Evolutionary conservation across 2,329 filamentous ascomycete genomes (phyloP).

Genomic region (Diaporthe ampelina): DNA sequence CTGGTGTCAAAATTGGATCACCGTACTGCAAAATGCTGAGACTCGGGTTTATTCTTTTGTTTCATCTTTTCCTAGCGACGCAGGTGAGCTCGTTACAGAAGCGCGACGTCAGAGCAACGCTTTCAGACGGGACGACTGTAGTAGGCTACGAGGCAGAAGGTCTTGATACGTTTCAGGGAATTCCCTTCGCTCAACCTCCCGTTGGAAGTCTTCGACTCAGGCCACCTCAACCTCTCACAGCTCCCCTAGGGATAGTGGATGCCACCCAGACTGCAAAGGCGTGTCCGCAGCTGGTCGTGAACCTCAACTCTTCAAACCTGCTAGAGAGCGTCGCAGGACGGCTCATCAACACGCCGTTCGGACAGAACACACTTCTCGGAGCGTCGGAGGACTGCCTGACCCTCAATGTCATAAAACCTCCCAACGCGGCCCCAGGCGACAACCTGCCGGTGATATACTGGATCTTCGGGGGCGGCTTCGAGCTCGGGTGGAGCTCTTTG

Average conservation of each 20-base stretch:
- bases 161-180: constrained; percentile 28
- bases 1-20: not conserved
- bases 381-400: constrained; percentile 67
- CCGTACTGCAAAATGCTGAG: not conserved
- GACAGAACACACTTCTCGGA: constrained; percentile 47
- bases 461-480: constrained; percentile 69
- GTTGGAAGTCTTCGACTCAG: constrained; percentile 26
- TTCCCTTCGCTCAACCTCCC: not conserved
- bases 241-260: constrained; percentile 17
- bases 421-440: constrained; percentile 54
- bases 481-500: constrained; percentile 52
- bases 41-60: not conserved
- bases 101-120: constrained; percentile 29
- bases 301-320: constrained; percentile 29
- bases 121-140: constrained; percentile 24
- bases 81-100: constrained; percentile 18
- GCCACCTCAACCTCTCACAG: constrained; percentile 24
- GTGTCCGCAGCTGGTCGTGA: constrained; percentile 29
- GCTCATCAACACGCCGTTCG: constrained; percentile 14
- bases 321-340: constrained; percentile 25
- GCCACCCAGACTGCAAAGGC: constrained; percentile 18
- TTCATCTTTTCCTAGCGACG: not conserved
- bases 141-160: constrained; percentile 30
- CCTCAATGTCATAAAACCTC: constrained; percentile 62
- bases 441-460: constrained; percentile 70